These are phyloP conservation scores for Metarhizium anisopliae DNA, from an alignment of 2,329 filamentous ascomycete genomes.

Conservation along the genomic window DNA sequence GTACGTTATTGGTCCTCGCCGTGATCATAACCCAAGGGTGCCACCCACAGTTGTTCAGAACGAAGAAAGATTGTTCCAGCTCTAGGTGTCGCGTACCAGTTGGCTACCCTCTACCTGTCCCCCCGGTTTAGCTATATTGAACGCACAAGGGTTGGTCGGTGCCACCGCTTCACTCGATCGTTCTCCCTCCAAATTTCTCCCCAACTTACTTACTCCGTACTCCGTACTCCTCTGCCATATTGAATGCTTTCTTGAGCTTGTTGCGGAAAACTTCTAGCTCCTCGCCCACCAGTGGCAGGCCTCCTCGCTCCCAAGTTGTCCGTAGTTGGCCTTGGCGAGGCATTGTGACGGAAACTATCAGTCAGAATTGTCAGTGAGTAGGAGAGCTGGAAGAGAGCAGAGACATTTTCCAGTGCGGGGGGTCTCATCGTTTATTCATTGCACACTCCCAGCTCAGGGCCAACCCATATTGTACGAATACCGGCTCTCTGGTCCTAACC, in stretches of 20 bases:
- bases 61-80: neutral
- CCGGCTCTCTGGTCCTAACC: constrained; percentile 6
- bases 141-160: neutral
- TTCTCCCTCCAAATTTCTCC: neutral
- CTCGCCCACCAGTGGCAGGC: neutral
- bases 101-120: neutral
- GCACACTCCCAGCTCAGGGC: constrained; percentile 5
- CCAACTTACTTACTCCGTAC: neutral
- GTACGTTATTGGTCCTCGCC: constrained; percentile 4
- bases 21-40: constrained; percentile 5
- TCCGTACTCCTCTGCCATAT: neutral
- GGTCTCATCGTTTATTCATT: constrained; percentile 3
- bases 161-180: neutral
- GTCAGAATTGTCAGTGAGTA: constrained; percentile 9
- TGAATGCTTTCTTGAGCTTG: neutral
- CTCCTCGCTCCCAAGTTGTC: neutral
- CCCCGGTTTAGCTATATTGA: neutral
- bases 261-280: neutral
- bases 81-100: neutral
- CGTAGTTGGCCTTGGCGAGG: neutral
- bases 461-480: constrained; percentile 6
- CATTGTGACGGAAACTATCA: neutral
- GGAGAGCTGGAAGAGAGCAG: constrained; percentile 10
- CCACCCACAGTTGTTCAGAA: neutral
- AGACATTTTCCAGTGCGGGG: constrained; percentile 12